phyloP scores from a whole-genome alignment of 2,329 filamentous ascomycete species.

The Penicillium sp. region DNA sequence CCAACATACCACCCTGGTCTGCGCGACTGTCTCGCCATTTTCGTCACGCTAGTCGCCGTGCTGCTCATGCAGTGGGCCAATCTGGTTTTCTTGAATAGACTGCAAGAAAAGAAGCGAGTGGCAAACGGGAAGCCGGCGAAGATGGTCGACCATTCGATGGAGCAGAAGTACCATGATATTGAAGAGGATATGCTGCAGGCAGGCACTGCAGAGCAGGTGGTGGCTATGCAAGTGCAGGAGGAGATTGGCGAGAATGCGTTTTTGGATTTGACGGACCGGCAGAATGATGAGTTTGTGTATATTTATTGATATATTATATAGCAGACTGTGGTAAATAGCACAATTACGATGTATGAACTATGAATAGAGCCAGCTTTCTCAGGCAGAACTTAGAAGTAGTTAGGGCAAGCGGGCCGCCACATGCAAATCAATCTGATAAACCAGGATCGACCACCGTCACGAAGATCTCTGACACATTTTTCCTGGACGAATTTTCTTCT shows the following conservation, averaged over 20 bases:
- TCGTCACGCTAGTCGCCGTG: constrained; percentile 49
- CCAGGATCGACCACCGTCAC: too few species aligned
- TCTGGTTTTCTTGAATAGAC: constrained; percentile 51
- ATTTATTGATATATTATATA: constrained; percentile 43
- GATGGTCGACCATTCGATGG: constrained; percentile 60
- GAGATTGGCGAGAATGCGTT: constrained; percentile 50
- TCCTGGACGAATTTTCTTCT: too few species aligned
- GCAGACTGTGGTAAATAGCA: not conserved
- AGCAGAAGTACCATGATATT: constrained; percentile 44
- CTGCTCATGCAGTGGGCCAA: constrained; percentile 54
- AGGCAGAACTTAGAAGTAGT: too few species aligned
- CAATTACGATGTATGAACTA: too few species aligned
- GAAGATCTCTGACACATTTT: not conserved
- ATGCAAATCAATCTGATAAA: constrained; percentile 4
- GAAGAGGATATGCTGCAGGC: constrained; percentile 14
- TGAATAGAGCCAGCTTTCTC: not conserved
- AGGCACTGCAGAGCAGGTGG: constrained; percentile 15
- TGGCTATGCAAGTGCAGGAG: not conserved
- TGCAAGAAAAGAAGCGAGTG: constrained; percentile 54
- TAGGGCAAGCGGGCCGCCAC: not conserved
- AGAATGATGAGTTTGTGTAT: constrained; percentile 67
- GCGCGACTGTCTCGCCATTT: constrained; percentile 45
- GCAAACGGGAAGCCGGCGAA: constrained; percentile 58
- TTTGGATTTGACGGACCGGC: constrained; percentile 59
- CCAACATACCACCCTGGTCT: constrained; percentile 58